Conservation (phyloP, 192 early-diverging fungal species). For the Ambispora gerdemannii region DNA sequence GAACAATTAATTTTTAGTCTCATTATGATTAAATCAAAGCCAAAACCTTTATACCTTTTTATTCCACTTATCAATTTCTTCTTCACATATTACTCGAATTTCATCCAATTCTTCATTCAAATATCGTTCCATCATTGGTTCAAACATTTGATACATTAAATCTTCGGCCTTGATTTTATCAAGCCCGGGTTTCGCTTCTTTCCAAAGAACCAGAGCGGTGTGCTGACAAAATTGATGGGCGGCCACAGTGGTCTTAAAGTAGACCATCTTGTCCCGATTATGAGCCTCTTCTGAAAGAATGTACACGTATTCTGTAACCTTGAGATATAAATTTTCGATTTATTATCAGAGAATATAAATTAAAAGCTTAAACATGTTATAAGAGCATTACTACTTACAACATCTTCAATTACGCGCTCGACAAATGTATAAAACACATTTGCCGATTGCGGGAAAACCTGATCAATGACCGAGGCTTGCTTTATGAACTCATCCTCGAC, state of each 20-base stretch:
- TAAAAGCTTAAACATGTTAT: not conserved
- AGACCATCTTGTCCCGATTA: constrained; percentile 56
- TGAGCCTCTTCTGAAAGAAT: constrained; percentile 62
- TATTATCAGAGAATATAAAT: not conserved
- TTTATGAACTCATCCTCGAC: constrained; percentile 63
- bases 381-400: constrained; percentile 42
- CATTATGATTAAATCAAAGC: too few relatives aligned
- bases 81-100: constrained; percentile 52
- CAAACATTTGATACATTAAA: constrained; percentile 57
- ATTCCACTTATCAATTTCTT: constrained; percentile 67
- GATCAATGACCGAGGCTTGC: constrained; percentile 59
- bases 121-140: constrained; percentile 65
- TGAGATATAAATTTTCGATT: constrained; percentile 9
- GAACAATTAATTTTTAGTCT: not conserved
- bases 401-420: constrained; percentile 80
- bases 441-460: constrained; percentile 66
- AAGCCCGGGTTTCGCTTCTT: constrained; percentile 46
- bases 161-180: constrained; percentile 51
- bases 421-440: constrained; percentile 72
- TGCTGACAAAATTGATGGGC: constrained; percentile 58
- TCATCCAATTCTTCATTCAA: constrained; percentile 64
- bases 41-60: constrained; percentile 49
- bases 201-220: constrained; percentile 45
- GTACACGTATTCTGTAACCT: constrained; percentile 70
- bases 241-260: constrained; percentile 66